A percentile compares a stretch with the other conserved stretches of the same genome.
Conservation (phyloP, 257 asterid species). For the Primulina eburnea region DNA sequence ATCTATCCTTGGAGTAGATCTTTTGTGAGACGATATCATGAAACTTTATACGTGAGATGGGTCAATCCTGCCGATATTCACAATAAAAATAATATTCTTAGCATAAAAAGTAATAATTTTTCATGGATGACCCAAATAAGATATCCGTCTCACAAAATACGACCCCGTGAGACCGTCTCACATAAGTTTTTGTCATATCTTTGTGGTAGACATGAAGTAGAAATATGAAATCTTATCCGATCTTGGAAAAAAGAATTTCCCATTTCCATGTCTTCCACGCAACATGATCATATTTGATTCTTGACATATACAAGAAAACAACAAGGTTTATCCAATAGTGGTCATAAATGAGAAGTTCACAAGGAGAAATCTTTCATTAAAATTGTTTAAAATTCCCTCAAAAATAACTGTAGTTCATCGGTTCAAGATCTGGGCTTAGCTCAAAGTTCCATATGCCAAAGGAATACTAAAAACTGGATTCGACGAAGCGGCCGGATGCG, state of each 20-base stretch:
- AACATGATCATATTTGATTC: constrained; percentile 22
- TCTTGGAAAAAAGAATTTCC: constrained; percentile 37
- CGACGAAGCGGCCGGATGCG: not conserved
- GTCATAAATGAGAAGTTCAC: not conserved
- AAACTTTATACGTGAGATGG: too few species aligned
- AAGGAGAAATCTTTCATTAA: too few species aligned
- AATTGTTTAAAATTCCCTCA: not conserved
- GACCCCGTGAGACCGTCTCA: too few species aligned
- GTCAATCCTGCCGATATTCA: too few species aligned
- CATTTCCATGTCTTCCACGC: constrained; percentile 17
- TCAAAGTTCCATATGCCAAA: not conserved
- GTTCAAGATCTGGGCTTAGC: not conserved
- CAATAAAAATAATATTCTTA: too few species aligned
- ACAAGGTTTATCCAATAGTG: not conserved
- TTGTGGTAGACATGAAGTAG: constrained; percentile 42
- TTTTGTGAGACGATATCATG: too few species aligned
- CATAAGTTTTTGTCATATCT: too few species aligned
- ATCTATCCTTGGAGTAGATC: too few species aligned
- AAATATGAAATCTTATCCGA: constrained; percentile 37
- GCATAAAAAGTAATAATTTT: too few species aligned
- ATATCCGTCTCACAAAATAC: too few species aligned
- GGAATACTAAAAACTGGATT: not conserved
- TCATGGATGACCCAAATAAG: too few species aligned
- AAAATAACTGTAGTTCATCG: not conserved
- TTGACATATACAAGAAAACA: constrained; percentile 22